A percentile compares a stretch with the other conserved stretches of the same genome.
Evolutionary conservation across 306 rosid genomes (phyloP).

Genomic region (Pyrus communis): DNA sequence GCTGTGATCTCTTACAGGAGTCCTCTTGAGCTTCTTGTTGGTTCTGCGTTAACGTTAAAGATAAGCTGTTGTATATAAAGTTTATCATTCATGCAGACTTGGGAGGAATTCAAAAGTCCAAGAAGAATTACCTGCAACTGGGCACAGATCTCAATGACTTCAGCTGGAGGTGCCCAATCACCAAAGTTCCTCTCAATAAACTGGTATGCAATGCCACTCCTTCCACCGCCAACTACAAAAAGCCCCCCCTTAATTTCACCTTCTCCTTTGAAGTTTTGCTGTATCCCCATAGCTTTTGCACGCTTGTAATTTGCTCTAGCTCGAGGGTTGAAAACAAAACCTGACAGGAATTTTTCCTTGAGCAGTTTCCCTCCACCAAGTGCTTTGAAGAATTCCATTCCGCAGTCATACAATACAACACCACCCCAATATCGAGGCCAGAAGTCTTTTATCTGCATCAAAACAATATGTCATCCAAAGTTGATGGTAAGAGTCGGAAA

Average conservation of each 20-base stretch:
- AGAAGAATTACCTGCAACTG: constrained; percentile 51
- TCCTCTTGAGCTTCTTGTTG: constrained; percentile 26
- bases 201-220: constrained; percentile 75
- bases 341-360: constrained; percentile 75
- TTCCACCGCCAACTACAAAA: constrained; percentile 59
- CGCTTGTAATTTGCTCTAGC: constrained; percentile 78
- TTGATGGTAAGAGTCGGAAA: constrained; percentile 12
- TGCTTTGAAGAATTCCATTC: constrained; percentile 63
- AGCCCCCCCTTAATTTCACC: constrained; percentile 94
- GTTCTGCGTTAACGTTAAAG: constrained; percentile 42
- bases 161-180: constrained; percentile 85
- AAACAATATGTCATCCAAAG: constrained; percentile 8
- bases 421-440: constrained; percentile 99
- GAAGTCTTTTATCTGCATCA: constrained; percentile 61
- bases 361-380: constrained; percentile 81
- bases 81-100: not conserved
- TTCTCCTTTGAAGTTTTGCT: constrained; percentile 71
- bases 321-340: constrained; percentile 67
- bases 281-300: constrained; percentile 55
- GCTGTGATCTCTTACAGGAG: constrained; percentile 16
- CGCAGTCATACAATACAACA: constrained; percentile 46
- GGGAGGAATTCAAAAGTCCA: not conserved
- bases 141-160: constrained; percentile 67
- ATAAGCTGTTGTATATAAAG: constrained; percentile 16
- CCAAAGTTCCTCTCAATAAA: constrained; percentile 91